Conservation (phyloP, 768 basidiomycete species). For the Hypsizygus marmoreus region DNA sequence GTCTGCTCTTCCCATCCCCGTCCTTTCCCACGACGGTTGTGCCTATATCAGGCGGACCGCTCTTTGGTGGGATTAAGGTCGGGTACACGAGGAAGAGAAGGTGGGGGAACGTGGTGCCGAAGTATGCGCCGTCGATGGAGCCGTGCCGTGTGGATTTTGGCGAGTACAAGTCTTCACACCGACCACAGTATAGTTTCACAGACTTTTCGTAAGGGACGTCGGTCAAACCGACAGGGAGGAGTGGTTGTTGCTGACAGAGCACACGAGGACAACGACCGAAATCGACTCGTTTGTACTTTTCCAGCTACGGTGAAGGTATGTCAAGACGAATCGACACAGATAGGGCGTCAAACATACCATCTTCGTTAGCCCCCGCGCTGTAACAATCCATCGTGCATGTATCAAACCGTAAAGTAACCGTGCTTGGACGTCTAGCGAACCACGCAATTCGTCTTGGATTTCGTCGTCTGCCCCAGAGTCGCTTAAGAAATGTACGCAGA, state of each 20-base stretch:
- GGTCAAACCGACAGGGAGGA: conserved; percentile 94
- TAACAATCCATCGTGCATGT: conserved; percentile 96
- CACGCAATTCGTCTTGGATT: conserved; percentile 90
- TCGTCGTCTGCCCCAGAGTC: conserved; percentile 69
- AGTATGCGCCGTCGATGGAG: conserved; percentile 97
- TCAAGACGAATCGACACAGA: neutral
- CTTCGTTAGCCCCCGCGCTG: conserved; percentile 88
- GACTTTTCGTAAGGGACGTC: conserved; percentile 99
- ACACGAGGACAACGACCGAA: conserved; percentile 99
- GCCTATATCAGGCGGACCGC: conserved; percentile 42
- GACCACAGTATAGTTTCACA: conserved; percentile 97
- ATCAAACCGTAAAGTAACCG: conserved; percentile 93
- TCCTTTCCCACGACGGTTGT: conserved; percentile 25
- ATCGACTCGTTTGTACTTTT: conserved; percentile 98
- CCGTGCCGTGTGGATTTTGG: conserved; percentile 98
- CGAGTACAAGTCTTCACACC: conserved; percentile 98
- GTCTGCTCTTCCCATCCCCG: conserved; percentile 35
- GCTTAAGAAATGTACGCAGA: neutral
- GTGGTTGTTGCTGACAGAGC: conserved; percentile 90
- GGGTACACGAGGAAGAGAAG: conserved; percentile 98
- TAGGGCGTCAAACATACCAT: conserved; percentile 61
- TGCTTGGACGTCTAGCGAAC: conserved; percentile 91
- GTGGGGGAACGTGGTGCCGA: conserved; percentile 97
- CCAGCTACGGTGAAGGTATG: conserved; percentile 52
- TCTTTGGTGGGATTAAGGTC: conserved; percentile 85